A percentile compares a stretch with the other conserved stretches of the same genome.
Conservation (phyloP, 176 grass and related monocot species). For the Phoenix dactylifera region DNA sequence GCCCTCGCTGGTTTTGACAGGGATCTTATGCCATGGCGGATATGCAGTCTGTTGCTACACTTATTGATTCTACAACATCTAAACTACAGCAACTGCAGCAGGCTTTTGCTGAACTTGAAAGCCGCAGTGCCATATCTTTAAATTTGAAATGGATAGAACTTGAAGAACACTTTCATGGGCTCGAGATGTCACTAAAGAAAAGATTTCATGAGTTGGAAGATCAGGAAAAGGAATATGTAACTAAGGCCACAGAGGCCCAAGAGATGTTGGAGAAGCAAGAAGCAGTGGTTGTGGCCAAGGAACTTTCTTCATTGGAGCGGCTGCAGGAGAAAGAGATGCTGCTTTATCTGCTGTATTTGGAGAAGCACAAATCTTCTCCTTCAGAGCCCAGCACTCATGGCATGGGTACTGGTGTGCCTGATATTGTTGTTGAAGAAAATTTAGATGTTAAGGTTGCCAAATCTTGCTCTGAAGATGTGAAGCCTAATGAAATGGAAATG, state of each 20-base stretch:
- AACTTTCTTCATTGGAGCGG: constrained; percentile 59
- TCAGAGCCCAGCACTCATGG: constrained; percentile 5
- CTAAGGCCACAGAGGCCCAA: constrained; percentile 30
- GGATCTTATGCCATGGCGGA: constrained; percentile 31
- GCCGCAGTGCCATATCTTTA: constrained; percentile 51
- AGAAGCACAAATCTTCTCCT: constrained; percentile 31
- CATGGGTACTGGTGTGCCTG: constrained; percentile 5
- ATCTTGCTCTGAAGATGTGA: constrained; percentile 19
- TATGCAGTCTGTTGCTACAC: constrained; percentile 42
- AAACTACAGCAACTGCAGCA: constrained; percentile 78
- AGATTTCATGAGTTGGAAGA: constrained; percentile 60
- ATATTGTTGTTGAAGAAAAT: constrained; percentile 2
- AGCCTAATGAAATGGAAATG: constrained; percentile 16
- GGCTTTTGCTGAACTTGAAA: constrained; percentile 79
- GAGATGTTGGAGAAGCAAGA: constrained; percentile 57
- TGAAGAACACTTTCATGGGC: constrained; percentile 87
- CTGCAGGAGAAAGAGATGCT: constrained; percentile 65
- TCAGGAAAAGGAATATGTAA: constrained; percentile 63
- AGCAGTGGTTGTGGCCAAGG: constrained; percentile 64
- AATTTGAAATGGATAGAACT: constrained; percentile 93
- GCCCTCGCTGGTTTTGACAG: neutral
- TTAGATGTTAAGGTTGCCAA: constrained; percentile 21
- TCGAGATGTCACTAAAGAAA: constrained; percentile 66
- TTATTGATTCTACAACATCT: constrained; percentile 75
- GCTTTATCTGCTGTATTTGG: constrained; percentile 64